phyloP scores from a whole-genome alignment of 257 asterid species.

The Ilex asprella region DNA sequence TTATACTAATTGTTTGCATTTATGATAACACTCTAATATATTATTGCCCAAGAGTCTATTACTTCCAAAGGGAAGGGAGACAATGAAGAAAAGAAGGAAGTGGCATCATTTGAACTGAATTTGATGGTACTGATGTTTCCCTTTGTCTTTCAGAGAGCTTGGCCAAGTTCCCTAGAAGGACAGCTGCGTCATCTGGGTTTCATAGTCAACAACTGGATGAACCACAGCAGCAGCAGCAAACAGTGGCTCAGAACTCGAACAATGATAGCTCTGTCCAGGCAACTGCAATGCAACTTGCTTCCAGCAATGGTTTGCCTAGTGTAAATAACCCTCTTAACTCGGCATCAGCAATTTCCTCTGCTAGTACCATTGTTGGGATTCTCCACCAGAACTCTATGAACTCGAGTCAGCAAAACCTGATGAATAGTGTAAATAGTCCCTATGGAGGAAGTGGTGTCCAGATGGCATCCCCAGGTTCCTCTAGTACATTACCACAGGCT shows the following conservation, averaged over 20 bases:
- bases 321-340: not conserved
- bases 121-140: no score
- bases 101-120: no score
- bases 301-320: not conserved
- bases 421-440: not conserved
- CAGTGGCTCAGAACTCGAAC: not conserved
- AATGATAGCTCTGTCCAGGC: not conserved
- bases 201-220: not conserved
- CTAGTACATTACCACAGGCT: no score
- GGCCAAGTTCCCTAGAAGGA: conserved; percentile 7
- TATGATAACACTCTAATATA: no score
- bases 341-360: not conserved
- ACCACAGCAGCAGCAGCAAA: not conserved
- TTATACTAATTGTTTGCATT: no score
- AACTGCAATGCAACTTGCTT: not conserved
- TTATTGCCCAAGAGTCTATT: no score
- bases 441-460: not conserved
- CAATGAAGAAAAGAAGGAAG: no score
- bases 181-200: conserved; percentile 1
- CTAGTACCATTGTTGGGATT: no score
- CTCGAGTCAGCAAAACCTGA: not conserved
- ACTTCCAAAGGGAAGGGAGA: no score
- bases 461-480: not conserved
- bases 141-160: conserved; percentile 10
- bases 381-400: no score